Base-by-base conservation (phyloP, 495 filamentous ascomycete species). In the Neurospora intermedia region DNA sequence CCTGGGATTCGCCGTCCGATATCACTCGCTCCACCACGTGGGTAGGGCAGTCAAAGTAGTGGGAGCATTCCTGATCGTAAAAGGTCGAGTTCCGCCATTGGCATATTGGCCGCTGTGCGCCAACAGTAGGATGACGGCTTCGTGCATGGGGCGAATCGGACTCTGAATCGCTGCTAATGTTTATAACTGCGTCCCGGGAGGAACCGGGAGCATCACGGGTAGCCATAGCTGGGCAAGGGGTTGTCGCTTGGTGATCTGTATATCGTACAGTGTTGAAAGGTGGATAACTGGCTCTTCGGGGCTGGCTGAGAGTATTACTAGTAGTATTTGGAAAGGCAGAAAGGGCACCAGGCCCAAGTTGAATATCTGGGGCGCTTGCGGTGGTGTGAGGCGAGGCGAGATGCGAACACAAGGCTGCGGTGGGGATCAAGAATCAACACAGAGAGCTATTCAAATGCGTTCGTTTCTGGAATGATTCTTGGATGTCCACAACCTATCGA, bases 31-130 rank as follows among this genome's bases (percentile, higher is more conserved):
- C 78, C 8, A 83, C 71, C 11, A 77, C 20, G 69, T 85, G 84
- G 15, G 81, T 77, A 15, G 82, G 84, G 43, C 83, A 85, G 76
- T 85, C 84, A 71, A 82, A 80, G 74, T 80, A 85, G 42, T 80
- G 80, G n/a, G 74, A 74, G 77, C 83, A 85, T 75, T 84, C 83
- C n/a, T 76, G 75, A 46, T 81, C 80, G 71, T 81, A 76, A 69
- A 78, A 82, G 23, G 74, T 73, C 38, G 72, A 7, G 11, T 77
- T 83, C n/a, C 80, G 78, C 77, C 81, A 82, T 10, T 69, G 79
- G 70, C 82, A 83, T 42, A 71, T 69, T 1, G 76, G 59, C 11
- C 54, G 13, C 8, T n/a, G 62, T 54, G 62, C 48, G n/a, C 41
- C 27, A 41, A 39, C 27, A 31, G 54, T 9, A 16, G 20, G 40